Conservation (phyloP, 306 rosid genomes). For the Nissolia schottii region DNA sequence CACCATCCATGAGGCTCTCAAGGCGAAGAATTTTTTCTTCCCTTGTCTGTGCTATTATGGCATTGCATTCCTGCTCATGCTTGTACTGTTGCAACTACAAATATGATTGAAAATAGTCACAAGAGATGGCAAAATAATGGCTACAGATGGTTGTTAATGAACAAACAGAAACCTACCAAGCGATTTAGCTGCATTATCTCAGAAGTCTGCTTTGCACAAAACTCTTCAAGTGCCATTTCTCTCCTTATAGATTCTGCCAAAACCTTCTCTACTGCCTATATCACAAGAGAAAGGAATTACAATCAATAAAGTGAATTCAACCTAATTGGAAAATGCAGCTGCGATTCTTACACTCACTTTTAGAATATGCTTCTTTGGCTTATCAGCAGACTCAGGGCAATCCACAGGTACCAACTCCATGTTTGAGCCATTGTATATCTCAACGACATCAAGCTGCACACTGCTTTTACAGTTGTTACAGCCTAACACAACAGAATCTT, state of each 20-base stretch:
- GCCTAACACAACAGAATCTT: slow-evolving; percentile 36
- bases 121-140: slow-evolving; percentile 1
- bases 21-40: slow-evolving; percentile 77
- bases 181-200: slow-evolving; percentile 77
- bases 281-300: slow-evolving; percentile 1
- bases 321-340: slow-evolving; percentile 18
- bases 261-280: slow-evolving; percentile 82
- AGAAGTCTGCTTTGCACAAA: slow-evolving; percentile 67
- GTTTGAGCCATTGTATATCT: slow-evolving; percentile 41
- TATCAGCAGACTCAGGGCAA: slow-evolving; percentile 52
- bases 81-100: slow-evolving; percentile 81
- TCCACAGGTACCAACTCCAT: slow-evolving; percentile 56
- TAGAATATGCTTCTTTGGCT: slow-evolving; percentile 64
- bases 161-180: slow-evolving; percentile 51
- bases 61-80: slow-evolving; percentile 79
- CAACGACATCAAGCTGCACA: slow-evolving; percentile 48
- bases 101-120: slow-evolving; percentile 29
- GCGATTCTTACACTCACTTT: slow-evolving; percentile 48
- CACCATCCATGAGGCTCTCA: slow-evolving; percentile 81
- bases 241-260: slow-evolving; percentile 91
- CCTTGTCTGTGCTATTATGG: slow-evolving; percentile 67
- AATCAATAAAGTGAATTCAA: slow-evolving; percentile 12
- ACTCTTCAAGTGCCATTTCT: slow-evolving; percentile 87
- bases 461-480: slow-evolving; percentile 58
- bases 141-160: not conserved